phyloP scores from a whole-genome alignment of 331 rosid genomes.

The Stylosanthes scabra region DNA sequence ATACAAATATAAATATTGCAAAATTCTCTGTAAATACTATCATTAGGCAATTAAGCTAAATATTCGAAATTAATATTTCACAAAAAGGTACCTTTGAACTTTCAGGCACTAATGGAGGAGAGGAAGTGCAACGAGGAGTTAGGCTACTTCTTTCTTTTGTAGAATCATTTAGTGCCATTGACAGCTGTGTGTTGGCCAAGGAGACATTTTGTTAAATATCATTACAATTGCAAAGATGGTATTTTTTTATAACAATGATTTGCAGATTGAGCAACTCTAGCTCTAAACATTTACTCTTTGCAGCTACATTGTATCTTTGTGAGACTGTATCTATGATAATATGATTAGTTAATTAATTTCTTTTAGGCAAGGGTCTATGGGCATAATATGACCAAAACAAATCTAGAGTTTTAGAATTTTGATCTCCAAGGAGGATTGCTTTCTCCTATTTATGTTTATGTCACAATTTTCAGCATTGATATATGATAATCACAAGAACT shows the following conservation, averaged over 20 bases:
- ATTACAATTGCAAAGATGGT: constrained; percentile 23
- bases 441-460: constrained; percentile 11
- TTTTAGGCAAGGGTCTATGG: background rate
- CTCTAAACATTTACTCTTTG: background rate
- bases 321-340: no score
- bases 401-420: no score
- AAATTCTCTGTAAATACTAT: background rate
- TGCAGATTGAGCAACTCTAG: constrained; percentile 6
- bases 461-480: constrained; percentile 16
- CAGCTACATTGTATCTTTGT: background rate
- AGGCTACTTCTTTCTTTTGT: constrained; percentile 49
- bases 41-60: background rate
- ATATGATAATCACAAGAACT: background rate
- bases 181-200: constrained; percentile 43
- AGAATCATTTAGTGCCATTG: constrained; percentile 44
- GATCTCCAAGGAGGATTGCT: background rate
- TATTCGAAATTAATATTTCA: background rate
- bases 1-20: background rate
- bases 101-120: constrained; percentile 39
- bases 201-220: constrained; percentile 14
- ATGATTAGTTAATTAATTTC: background rate
- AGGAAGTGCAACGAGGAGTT: constrained; percentile 40
- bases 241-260: constrained; percentile 7
- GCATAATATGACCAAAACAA: background rate
- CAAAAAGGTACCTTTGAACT: constrained; percentile 51